Evolutionary conservation across 805 yeast genomes (phyloP).

Genomic region (Starmerella davenportii): DNA sequence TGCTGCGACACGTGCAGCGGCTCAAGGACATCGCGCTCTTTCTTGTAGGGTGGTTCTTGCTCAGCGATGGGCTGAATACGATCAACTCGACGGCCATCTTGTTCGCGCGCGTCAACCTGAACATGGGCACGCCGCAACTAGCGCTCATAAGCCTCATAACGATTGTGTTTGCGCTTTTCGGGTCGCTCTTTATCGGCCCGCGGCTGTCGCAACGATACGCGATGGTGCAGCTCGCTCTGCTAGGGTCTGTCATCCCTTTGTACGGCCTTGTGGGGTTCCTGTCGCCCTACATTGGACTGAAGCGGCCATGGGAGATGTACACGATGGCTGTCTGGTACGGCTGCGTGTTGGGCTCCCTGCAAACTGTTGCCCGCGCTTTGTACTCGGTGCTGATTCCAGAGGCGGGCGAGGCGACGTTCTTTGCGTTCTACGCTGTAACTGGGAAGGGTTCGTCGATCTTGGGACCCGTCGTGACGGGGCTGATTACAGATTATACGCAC

Average conservation of each 20-base stretch:
- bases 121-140: conserved; percentile 49
- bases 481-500: conserved; percentile 55
- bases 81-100: conserved; percentile 63
- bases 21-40: conserved; percentile 50
- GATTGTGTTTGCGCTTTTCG: conserved; percentile 48
- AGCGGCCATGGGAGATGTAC: conserved; percentile 50
- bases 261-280: conserved; percentile 56
- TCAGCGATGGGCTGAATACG: conserved; percentile 59
- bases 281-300: conserved; percentile 37
- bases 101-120: conserved; percentile 52
- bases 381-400: conserved; percentile 52
- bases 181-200: conserved; percentile 43
- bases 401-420: conserved; percentile 60
- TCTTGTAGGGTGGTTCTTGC: conserved; percentile 55
- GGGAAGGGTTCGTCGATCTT: conserved; percentile 64
- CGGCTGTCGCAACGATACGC: conserved; percentile 26
- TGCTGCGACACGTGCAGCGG: conserved; percentile 41
- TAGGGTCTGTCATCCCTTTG: conserved; percentile 44
- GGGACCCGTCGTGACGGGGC: conserved; percentile 58
- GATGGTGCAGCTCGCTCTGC: conserved; percentile 36
- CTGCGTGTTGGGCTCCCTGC: conserved; percentile 50
- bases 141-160: conserved; percentile 49
- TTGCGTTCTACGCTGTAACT: conserved; percentile 58
- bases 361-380: conserved; percentile 50
- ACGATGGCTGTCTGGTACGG: conserved; percentile 60